Conservation (phyloP, 306 rosid genomes). For the Dryas drummondii region DNA sequence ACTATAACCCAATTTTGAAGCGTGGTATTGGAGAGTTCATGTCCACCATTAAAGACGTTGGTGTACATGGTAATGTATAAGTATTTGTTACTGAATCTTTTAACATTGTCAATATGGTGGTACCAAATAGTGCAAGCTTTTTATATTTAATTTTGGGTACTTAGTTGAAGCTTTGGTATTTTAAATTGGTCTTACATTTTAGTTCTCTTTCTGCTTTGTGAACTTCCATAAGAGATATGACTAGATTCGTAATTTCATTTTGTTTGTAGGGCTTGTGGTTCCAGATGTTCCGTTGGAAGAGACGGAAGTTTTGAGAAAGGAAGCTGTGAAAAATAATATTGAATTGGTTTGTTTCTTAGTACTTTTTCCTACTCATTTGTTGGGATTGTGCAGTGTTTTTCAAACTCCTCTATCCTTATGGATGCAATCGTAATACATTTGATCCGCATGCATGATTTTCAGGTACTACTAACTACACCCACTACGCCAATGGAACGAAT, state of each 20-base stretch:
- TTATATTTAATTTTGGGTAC: not conserved
- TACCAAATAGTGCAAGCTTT: not conserved
- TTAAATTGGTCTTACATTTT: not conserved
- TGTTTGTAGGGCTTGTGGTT: slow-evolving; percentile 78
- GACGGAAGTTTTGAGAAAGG: slow-evolving; percentile 59
- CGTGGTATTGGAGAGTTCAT: slow-evolving; percentile 74
- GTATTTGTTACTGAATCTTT: slow-evolving; percentile 19
- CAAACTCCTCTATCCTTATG: not conserved
- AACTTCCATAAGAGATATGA: not conserved
- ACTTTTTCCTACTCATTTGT: slow-evolving; percentile 14
- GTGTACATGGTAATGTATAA: slow-evolving; percentile 63
- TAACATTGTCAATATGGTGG: slow-evolving; percentile 7
- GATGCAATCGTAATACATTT: not conserved
- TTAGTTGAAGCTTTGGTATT: not conserved
- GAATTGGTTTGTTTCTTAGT: slow-evolving; percentile 63
- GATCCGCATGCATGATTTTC: slow-evolving; percentile 24
- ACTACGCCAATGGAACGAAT: slow-evolving; percentile 76
- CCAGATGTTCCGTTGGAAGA: slow-evolving; percentile 96
- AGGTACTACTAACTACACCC: slow-evolving; percentile 93
- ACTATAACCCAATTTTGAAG: slow-evolving; percentile 90
- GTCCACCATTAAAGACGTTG: slow-evolving; percentile 64
- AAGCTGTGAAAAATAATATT: slow-evolving; percentile 70
- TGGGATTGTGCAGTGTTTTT: not conserved
- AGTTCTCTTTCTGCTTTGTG: not conserved
- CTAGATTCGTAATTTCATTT: slow-evolving; percentile 2